Percentiles rank a stretch among this genome's conserved stretches.
phyloP scores from a whole-genome alignment of 371 early-diverging fungal species.

The Basidiobolus meristosporus region DNA sequence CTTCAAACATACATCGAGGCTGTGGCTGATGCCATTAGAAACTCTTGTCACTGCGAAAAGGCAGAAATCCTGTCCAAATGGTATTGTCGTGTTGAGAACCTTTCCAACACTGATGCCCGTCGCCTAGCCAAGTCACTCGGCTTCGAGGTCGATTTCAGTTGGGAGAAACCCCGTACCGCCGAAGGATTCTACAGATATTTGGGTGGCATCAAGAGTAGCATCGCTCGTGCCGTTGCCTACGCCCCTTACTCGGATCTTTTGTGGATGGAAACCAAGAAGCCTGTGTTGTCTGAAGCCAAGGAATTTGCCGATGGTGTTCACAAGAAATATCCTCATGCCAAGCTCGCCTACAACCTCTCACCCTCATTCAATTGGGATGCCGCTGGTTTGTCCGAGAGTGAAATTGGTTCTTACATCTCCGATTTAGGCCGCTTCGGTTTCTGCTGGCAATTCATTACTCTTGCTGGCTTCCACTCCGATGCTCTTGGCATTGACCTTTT shows the following conservation, averaged over 20 bases:
- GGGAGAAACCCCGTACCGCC: slow-evolving; percentile 81
- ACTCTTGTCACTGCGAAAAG: slow-evolving; percentile 17
- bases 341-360: too few relatives aligned
- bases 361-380: slow-evolving; percentile 98
- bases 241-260: slow-evolving; percentile 86
- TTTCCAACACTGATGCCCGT: slow-evolving; percentile 74
- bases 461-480: slow-evolving; percentile 93
- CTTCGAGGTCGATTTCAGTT: slow-evolving; percentile 71
- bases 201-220: slow-evolving; percentile 84
- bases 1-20: slow-evolving; percentile 71
- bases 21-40: slow-evolving; percentile 55
- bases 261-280: slow-evolving; percentile 97
- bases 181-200: slow-evolving; percentile 94
- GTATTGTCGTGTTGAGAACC: slow-evolving; percentile 21
- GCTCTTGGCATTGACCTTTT: slow-evolving; percentile 60
- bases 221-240: slow-evolving; percentile 75
- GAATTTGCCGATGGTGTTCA: slow-evolving; percentile 79
- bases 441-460: slow-evolving; percentile 95
- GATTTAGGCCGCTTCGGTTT: slow-evolving; percentile 83
- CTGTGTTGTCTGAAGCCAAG: slow-evolving; percentile 78
- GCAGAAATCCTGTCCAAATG: slow-evolving; percentile 4
- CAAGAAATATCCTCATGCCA: too few relatives aligned
- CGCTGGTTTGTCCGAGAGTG: slow-evolving; percentile 82
- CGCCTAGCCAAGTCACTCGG: slow-evolving; percentile 58
- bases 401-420: slow-evolving; percentile 64